Evolutionary conservation across 148 eudicot species (phyloP).

Genomic region (Chenopodium formosanum): DNA sequence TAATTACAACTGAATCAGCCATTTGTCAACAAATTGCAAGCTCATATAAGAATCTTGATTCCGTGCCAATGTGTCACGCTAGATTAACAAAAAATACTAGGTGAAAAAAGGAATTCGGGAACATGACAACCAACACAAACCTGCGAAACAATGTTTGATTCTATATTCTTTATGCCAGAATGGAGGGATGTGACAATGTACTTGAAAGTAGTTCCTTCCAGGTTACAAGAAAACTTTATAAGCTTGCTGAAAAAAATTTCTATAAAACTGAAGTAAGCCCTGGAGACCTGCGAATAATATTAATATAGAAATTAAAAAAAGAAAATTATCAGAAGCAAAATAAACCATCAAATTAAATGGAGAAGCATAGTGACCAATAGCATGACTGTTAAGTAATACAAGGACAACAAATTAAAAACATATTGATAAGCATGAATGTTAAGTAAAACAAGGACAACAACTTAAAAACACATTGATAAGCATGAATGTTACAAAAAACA

Average conservation of each 20-base stretch:
- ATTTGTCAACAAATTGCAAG: neutral
- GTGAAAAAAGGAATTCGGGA: neutral
- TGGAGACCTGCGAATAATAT: constrained; percentile 56
- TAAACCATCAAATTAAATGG: neutral
- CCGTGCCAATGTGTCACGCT: neutral
- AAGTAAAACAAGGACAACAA: neutral
- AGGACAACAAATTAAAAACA: neutral
- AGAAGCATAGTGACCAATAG: neutral
- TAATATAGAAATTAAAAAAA: neutral
- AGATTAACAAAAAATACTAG: neutral
- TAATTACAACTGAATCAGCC: neutral
- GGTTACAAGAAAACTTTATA: constrained; percentile 56
- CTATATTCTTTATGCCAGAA: constrained; percentile 74
- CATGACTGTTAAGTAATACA: neutral
- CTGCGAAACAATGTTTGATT: constrained; percentile 61
- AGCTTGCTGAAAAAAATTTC: constrained; percentile 69
- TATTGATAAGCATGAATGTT: neutral
- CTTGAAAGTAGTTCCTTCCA: constrained; percentile 65
- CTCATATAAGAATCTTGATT: neutral
- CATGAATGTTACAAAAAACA: neutral
- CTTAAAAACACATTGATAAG: neutral
- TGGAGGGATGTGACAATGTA: constrained; percentile 74
- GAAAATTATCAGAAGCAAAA: neutral
- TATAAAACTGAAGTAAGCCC: constrained; percentile 74
- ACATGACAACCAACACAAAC: constrained; percentile 30